Evolutionary conservation across 257 asterid genomes (phyloP).

Genomic region (Buddleja alternifolia): DNA sequence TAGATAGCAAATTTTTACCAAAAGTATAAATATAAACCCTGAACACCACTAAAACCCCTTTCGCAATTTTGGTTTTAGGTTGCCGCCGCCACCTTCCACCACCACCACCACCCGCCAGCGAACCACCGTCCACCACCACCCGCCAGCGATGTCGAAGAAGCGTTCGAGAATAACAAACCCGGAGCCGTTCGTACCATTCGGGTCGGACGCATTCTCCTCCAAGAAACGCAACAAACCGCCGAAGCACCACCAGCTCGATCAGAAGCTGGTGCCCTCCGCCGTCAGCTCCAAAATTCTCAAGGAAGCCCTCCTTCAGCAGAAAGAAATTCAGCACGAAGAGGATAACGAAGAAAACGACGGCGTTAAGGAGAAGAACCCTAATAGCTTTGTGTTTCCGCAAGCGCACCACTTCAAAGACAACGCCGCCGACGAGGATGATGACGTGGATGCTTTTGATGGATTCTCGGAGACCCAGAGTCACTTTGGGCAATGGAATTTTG

Average conservation of each 20-base stretch:
- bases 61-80: no score
- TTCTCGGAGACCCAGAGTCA: conserved; percentile 75
- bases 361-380: conserved; percentile 26
- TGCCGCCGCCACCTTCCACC: no score
- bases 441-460: conserved; percentile 68
- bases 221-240: conserved; percentile 66
- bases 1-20: no score
- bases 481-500: conserved; percentile 63
- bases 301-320: conserved; percentile 82
- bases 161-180: conserved; percentile 77
- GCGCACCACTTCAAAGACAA: conserved; percentile 35
- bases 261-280: conserved; percentile 65
- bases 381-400: conserved; percentile 36
- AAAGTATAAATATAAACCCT: no score
- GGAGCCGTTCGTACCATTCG: conserved; percentile 71
- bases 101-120: no score
- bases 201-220: conserved; percentile 53
- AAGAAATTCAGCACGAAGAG: conserved; percentile 84
- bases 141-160: conserved; percentile 66
- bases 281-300: conserved; percentile 81
- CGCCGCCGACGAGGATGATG: conserved; percentile 65
- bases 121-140: not conserved
- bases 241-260: conserved; percentile 70
- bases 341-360: conserved; percentile 31
- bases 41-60: no score